Conservation (phyloP, 768 basidiomycete species). For the Termitomyces sp. region DNA sequence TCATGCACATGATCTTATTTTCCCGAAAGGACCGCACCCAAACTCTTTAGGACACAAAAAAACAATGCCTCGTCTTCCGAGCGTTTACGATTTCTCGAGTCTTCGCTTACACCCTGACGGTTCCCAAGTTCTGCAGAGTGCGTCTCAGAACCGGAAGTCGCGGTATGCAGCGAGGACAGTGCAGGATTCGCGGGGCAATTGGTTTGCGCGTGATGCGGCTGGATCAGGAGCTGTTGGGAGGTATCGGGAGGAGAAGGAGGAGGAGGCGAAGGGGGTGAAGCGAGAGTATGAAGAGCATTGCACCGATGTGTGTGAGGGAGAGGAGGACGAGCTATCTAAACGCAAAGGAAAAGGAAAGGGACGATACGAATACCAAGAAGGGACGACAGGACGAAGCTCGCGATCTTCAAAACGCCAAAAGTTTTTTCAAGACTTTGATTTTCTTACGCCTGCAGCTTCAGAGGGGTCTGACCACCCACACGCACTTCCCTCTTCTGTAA, state of each 20-base stretch:
- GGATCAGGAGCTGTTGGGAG: constrained; percentile 38
- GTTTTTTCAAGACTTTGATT: constrained; percentile 47
- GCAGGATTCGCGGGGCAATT: constrained; percentile 49
- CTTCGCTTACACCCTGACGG: constrained; percentile 66
- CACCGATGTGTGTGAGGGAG: constrained; percentile 11
- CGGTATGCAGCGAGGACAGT: constrained; percentile 29
- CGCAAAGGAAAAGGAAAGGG: constrained; percentile 6
- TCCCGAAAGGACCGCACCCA: not conserved
- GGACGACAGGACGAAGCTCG: constrained; percentile 14
- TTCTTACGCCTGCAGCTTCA: constrained; percentile 34
- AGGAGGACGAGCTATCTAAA: constrained; percentile 5
- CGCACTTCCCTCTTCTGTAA: constrained; percentile 47
- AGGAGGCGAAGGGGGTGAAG: constrained; percentile 5
- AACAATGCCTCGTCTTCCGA: constrained; percentile 36
- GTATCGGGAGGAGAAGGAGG: constrained; percentile 15
- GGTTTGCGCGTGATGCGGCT: constrained; percentile 64
- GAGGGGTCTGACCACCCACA: constrained; percentile 3
- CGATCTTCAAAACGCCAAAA: constrained; percentile 34
- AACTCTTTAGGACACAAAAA: not conserved
- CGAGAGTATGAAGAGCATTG: constrained; percentile 6
- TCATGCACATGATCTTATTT: not conserved
- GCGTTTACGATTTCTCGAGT: constrained; percentile 59
- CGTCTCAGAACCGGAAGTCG: constrained; percentile 25
- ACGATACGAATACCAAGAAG: too few species aligned
- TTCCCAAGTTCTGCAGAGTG: constrained; percentile 44